Evolutionary conservation across 129 eudicot genomes (phyloP), one percentile per base, ranked within the genome.

Genomic region (Calendula officinalis): DNA sequence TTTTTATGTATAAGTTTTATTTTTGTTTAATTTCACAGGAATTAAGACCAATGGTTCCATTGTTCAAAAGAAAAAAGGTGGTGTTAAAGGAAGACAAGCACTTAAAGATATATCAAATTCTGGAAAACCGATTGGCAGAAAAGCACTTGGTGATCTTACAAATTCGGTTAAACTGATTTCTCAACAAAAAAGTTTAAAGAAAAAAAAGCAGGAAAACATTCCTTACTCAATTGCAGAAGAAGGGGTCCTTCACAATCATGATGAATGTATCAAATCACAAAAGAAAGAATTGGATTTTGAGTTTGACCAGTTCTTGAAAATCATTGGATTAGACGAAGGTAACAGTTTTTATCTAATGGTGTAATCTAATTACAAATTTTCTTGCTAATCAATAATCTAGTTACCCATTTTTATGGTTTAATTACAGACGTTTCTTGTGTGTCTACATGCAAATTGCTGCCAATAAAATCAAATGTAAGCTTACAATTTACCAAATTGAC

Each of bases 91-190:
- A 75, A 88, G 96, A 71, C 84, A 75, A 80, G 89, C 91, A 2
- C 88, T 84, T 38, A 79, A 84, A 43, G 96, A 88, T 56, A 82
- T 88, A 69, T 88, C 96, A 16, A 88, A 88, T 68, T 79, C 96
- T 0, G 81, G 75, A 17, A 83, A 83, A 49, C 77, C 95, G 43
- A 68, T 80, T 77, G 83, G 92, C 60, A 77, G 91, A 67, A 90
- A 86, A 80, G 85, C 89, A 6, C 82, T 90, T 14, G 68, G 76
- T 64, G 97, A 90, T 54, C 82, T 90, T 60, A 86, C 97, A n/a
- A 90, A 86, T 74, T 75, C 89, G 3, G 79, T 58, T 2, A 84
- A 70, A 71, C 87, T 89, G 12, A 53, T 56, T 49, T 57, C 58
- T 11, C 82, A 72, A 54, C 73, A 77, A 60, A 69, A 77, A 38